These are phyloP conservation scores for Neofusicoccum parvum DNA, from an alignment of 2,329 filamentous ascomycete genomes.

Conservation along the genomic window DNA sequence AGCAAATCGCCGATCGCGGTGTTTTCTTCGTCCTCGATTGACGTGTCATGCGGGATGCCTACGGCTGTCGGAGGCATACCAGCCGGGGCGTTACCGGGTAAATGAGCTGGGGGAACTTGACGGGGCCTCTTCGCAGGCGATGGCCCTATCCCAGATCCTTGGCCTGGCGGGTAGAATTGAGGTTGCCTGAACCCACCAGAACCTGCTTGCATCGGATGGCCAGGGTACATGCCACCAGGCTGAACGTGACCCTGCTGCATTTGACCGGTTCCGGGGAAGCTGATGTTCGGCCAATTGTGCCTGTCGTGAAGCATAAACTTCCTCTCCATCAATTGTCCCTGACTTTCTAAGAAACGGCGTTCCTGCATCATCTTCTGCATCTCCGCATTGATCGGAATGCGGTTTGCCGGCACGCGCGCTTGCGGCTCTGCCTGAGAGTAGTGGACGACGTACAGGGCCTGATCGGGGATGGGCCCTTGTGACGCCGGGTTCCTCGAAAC, in stretches of 20 bases:
- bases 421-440: conserved; percentile 77
- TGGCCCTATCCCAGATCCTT: conserved; percentile 36
- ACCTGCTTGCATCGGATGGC: conserved; percentile 38
- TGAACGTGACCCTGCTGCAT: conserved; percentile 19
- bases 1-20: conserved; percentile 84
- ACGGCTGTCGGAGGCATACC: conserved; percentile 27
- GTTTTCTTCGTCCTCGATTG: conserved; percentile 86
- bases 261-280: conserved; percentile 4
- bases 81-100: conserved; percentile 48
- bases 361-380: conserved; percentile 63
- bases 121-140: conserved; percentile 52
- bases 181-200: conserved; percentile 27
- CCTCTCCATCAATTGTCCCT: conserved; percentile 79
- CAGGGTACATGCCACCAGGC: conserved; percentile 19
- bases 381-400: conserved; percentile 64
- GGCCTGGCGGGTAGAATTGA: conserved; percentile 33
- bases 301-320: conserved; percentile 94
- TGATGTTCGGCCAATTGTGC: conserved; percentile 78
- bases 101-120: conserved; percentile 40
- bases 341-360: conserved; percentile 64
- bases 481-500: conserved; percentile 71
- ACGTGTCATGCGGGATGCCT: conserved; percentile 41
- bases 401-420: conserved; percentile 70
- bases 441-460: conserved; percentile 87
- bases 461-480: conserved; percentile 68